Conservation (phyloP, 2,329 filamentous ascomycete genomes). For the Pseudophaeomoniella oleicola region DNA sequence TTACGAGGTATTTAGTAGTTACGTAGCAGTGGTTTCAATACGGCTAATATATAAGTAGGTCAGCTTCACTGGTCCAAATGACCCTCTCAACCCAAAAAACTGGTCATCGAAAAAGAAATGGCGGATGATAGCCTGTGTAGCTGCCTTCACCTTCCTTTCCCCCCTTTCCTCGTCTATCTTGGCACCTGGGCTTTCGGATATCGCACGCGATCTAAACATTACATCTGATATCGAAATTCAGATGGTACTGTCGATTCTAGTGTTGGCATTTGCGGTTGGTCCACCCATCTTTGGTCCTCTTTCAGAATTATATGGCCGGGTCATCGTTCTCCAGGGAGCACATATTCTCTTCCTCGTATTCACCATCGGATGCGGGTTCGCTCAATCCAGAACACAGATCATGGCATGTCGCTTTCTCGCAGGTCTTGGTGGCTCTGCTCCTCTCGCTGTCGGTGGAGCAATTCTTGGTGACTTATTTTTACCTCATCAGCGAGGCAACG, state of each 20-base stretch:
- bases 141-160: constrained; percentile 46
- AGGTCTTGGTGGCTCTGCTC: constrained; percentile 45
- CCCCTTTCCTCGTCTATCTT: constrained; percentile 51
- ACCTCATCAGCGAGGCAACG: constrained; percentile 14
- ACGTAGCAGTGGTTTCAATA: neutral
- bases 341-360: constrained; percentile 44
- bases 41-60: constrained; percentile 16
- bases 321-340: constrained; percentile 37
- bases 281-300: constrained; percentile 38
- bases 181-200: constrained; percentile 35
- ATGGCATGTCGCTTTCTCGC: constrained; percentile 45
- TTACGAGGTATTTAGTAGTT: too few relatives aligned
- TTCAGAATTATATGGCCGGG: constrained; percentile 43
- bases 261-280: constrained; percentile 39
- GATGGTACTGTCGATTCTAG: constrained; percentile 40
- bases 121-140: constrained; percentile 39
- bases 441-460: constrained; percentile 35
- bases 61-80: constrained; percentile 39
- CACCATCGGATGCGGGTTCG: constrained; percentile 46
- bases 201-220: constrained; percentile 41
- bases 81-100: constrained; percentile 34
- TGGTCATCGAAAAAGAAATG: constrained; percentile 45
- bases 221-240: constrained; percentile 27
- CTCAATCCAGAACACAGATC: constrained; percentile 37
- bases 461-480: constrained; percentile 18